Conservation (phyloP, 2,329 filamentous ascomycete genomes). For the Scopulariopsis brevicaulis region DNA sequence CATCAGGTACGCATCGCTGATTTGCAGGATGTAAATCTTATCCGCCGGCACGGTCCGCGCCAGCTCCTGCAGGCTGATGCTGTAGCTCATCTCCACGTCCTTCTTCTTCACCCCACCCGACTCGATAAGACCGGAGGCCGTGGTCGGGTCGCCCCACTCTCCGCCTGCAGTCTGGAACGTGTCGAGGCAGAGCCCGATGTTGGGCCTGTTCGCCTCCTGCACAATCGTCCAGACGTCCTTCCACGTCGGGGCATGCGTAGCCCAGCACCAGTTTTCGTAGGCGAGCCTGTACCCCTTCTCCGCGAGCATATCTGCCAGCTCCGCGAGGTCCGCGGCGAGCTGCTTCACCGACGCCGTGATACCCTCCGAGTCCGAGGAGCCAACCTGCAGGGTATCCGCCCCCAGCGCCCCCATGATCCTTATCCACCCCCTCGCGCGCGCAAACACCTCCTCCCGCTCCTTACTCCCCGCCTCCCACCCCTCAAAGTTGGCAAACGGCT, state of each 20-base stretch:
- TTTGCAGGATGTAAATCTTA: slow-evolving; percentile 66
- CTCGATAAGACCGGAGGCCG: slow-evolving; percentile 45
- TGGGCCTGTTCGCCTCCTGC: slow-evolving; percentile 45
- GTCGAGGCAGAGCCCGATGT: slow-evolving; percentile 65
- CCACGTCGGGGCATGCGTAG: slow-evolving; percentile 58
- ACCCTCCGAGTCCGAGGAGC: slow-evolving; percentile 49
- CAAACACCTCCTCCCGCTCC: slow-evolving; percentile 51
- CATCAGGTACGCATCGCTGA: slow-evolving; percentile 62
- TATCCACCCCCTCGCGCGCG: slow-evolving; percentile 54
- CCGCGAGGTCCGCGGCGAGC: slow-evolving; percentile 49
- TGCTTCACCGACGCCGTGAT: slow-evolving; percentile 37
- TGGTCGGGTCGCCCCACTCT: slow-evolving; percentile 64
- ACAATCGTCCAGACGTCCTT: slow-evolving; percentile 60
- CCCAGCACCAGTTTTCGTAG: slow-evolving; percentile 80
- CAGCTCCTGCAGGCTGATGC: slow-evolving; percentile 43
- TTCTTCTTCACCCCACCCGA: slow-evolving; percentile 16
- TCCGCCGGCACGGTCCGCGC: slow-evolving; percentile 45
- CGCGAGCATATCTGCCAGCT: slow-evolving; percentile 51
- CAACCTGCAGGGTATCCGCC: slow-evolving; percentile 58
- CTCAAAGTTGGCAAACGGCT: slow-evolving; percentile 69
- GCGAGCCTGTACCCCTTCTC: slow-evolving; percentile 48
- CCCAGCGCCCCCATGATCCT: slow-evolving; percentile 59
- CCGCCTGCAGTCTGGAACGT: slow-evolving; percentile 66
- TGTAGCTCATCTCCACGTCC: slow-evolving; percentile 38
- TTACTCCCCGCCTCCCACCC: slow-evolving; percentile 52